These are phyloP conservation scores for Leccinum pseudoinsigne DNA, from an alignment of 1,284 basidiomycete species.

Conservation along the genomic window DNA sequence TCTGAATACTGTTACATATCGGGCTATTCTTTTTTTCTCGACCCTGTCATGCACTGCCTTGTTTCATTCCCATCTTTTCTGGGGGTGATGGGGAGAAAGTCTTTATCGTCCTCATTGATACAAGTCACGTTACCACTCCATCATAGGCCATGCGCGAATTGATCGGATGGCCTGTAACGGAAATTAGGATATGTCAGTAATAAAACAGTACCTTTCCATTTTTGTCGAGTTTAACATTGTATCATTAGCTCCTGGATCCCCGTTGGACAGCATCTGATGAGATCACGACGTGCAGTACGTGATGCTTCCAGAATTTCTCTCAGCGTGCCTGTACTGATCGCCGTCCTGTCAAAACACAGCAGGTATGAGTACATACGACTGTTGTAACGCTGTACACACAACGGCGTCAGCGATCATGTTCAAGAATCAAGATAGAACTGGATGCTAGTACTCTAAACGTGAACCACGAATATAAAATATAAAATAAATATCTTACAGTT, in stretches of 20 bases:
- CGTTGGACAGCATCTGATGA: background rate
- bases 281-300: background rate
- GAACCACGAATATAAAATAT: too few relatives aligned
- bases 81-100: background rate
- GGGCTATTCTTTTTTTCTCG: background rate
- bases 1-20: background rate
- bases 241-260: background rate
- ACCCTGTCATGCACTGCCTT: background rate
- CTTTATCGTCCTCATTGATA: background rate
- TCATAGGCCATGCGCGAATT: too few relatives aligned
- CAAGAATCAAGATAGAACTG: too few relatives aligned
- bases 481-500: too few relatives aligned
- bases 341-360: background rate
- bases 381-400: background rate
- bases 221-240: background rate
- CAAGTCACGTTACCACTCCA: too few relatives aligned
- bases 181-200: background rate
- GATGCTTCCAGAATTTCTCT: background rate
- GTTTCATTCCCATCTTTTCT: background rate
- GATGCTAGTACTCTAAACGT: too few relatives aligned
- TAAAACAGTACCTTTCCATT: background rate
- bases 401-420: background rate
- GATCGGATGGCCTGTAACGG: too few relatives aligned
- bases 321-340: background rate
- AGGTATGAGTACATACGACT: background rate